phyloP scores from a whole-genome alignment of 2,329 filamentous ascomycete genomes.

The Sporothrix mexicana region DNA sequence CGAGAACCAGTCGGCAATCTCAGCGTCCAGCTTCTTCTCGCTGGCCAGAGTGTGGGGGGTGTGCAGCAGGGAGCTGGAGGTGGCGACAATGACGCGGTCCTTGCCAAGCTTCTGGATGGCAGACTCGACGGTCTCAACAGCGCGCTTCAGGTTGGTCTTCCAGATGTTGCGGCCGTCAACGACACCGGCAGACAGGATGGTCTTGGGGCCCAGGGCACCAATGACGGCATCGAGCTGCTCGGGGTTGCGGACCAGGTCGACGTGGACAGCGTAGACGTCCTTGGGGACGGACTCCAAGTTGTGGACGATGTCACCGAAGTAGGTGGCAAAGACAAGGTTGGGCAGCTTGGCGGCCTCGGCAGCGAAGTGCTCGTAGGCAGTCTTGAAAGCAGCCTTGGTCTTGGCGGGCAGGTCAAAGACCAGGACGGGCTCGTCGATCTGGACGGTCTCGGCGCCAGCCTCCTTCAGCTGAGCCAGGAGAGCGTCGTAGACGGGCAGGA shows the following conservation, averaged over 20 bases:
- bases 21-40: slow-evolving; percentile 96
- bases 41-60: slow-evolving; percentile 96
- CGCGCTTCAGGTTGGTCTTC: slow-evolving; percentile 99
- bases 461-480: slow-evolving; percentile 92
- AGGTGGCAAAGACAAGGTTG: slow-evolving; percentile 89
- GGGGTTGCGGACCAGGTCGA: slow-evolving; percentile 97
- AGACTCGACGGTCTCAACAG: slow-evolving; percentile 87
- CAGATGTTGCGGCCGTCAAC: slow-evolving; percentile 99
- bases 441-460: slow-evolving; percentile 93
- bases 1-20: slow-evolving; percentile 97
- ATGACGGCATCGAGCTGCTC: slow-evolving; percentile 92
- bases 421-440: slow-evolving; percentile 97
- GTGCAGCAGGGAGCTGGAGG: slow-evolving; percentile 96
- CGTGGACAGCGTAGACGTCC: slow-evolving; percentile 82
- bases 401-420: slow-evolving; percentile 91
- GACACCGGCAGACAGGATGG: slow-evolving; percentile 91
- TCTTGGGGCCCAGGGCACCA: slow-evolving; percentile 82
- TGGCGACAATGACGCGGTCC: slow-evolving; percentile 95
- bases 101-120: slow-evolving; percentile 95
- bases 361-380: slow-evolving; percentile 88
- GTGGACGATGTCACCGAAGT: slow-evolving; percentile 99
- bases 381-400: slow-evolving; percentile 97
- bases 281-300: slow-evolving; percentile 90
- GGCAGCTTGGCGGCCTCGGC: slow-evolving; percentile 79
- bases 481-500: slow-evolving; percentile 92